These are phyloP conservation scores for Leptographium wingfieldii DNA, from an alignment of 2,329 filamentous ascomycete species.

Conservation along the genomic window DNA sequence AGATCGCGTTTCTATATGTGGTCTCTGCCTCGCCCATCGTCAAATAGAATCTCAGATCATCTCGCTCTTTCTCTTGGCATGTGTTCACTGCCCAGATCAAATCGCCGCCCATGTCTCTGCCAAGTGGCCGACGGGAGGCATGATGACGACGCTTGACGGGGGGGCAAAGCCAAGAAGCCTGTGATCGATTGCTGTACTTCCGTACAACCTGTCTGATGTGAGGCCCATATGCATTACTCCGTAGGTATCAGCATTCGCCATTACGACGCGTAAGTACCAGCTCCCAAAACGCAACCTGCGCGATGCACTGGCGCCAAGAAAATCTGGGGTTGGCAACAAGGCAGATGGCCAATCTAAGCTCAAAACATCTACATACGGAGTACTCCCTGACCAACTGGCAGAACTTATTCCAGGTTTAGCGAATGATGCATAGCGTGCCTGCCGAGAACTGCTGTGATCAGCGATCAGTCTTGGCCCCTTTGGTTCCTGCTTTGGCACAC, in stretches of 20 bases:
- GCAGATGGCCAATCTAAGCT: no score
- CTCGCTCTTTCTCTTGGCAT: background rate
- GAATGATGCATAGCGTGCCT: background rate
- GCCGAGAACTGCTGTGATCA: background rate
- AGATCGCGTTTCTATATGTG: background rate
- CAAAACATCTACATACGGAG: background rate
- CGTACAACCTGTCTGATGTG: background rate
- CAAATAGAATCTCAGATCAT: background rate
- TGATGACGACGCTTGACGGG: background rate
- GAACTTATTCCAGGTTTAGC: background rate
- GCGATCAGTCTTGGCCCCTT: background rate
- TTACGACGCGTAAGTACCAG: no score
- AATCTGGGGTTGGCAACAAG: background rate
- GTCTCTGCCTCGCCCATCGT: background rate
- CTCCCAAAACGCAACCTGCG: background rate
- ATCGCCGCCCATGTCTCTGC: background rate
- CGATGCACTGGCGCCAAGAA: background rate
- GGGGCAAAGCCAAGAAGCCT: background rate
- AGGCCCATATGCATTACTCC: background rate
- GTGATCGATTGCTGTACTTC: background rate
- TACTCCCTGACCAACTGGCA: no score
- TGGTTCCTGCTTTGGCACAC: background rate
- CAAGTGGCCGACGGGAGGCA: background rate
- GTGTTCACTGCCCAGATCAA: background rate
- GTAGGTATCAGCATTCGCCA: no score